These are phyloP conservation scores for Septoria petroselini DNA, from an alignment of 2,329 filamentous ascomycete species.

Conservation along the genomic window DNA sequence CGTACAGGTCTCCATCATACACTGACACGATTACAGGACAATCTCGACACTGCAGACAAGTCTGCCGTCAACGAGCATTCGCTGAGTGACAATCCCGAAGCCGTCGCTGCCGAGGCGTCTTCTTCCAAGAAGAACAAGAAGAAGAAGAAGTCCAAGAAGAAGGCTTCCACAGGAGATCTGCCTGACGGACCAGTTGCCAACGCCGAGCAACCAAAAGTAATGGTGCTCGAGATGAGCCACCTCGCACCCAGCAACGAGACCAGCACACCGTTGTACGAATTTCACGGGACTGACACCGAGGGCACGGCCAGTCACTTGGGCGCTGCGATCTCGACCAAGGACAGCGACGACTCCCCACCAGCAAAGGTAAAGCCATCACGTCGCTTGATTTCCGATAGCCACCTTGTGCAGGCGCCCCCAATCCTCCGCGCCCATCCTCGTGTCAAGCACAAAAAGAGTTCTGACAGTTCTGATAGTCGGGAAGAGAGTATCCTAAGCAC, in stretches of 20 bases:
- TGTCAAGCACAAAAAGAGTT: slow-evolving; percentile 16
- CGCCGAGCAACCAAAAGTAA: not conserved
- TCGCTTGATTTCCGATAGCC: slow-evolving; percentile 6
- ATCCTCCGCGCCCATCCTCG: slow-evolving; percentile 5
- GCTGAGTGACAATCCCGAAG: slow-evolving; percentile 7
- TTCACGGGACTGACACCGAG: slow-evolving; percentile 1
- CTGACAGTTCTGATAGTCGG: slow-evolving; percentile 14
- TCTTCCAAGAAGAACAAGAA: slow-evolving; percentile 16
- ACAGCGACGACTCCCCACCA: not conserved
- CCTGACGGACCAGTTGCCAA: not conserved
- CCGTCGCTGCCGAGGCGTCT: not conserved
- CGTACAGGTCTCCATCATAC: no score
- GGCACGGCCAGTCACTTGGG: not conserved
- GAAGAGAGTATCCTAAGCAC: slow-evolving; percentile 9
- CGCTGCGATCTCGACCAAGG: not conserved
- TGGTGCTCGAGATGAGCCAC: slow-evolving; percentile 16
- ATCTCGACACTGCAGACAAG: not conserved
- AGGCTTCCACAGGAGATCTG: not conserved
- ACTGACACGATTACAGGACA: not conserved
- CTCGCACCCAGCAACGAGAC: slow-evolving; percentile 9
- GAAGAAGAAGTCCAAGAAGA: slow-evolving; percentile 14
- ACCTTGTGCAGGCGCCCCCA: slow-evolving; percentile 7
- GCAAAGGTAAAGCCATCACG: slow-evolving; percentile 11
- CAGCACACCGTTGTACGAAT: slow-evolving; percentile 8
- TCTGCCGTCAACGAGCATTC: slow-evolving; percentile 1